Evolutionary conservation across 2,329 filamentous ascomycete genomes (phyloP), one percentile per base, ranked within the genome.

Genomic region (Ceratocystis alfenasii): DNA sequence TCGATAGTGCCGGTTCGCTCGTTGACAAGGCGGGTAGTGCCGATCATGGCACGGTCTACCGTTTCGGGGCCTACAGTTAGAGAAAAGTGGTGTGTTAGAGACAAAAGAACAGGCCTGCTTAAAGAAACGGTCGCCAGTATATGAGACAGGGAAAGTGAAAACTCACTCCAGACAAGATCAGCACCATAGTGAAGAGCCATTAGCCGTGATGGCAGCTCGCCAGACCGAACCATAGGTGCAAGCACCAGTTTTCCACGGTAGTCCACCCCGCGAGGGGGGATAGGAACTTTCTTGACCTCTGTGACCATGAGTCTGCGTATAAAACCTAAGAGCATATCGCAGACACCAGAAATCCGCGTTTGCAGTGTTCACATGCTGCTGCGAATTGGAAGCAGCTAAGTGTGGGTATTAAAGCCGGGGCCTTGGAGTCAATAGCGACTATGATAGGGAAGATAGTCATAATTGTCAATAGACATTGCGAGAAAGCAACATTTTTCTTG

Each of bases 171-270:
- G 70, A 99, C 94, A 17, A 99, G 81, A 76, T 99, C 94, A 64
- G 94, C 94, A 70, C 94, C 94, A 75, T 99, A 97, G 73, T 95
- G 89, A 68, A 99, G 83, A 41, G 94, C 90, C 55, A 95, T 78
- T 30, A 99, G 82, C 67, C 94, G 87, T 48, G 90, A 94, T 2
- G 94, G 93, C 68, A 96, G 79, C 79, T 99, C 94, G 73, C 94
- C 94, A n/a, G 90, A 95, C 70, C 94, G 88, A 67, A 96, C 93
- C 94, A 99, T 99, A 50, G 94, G 94, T 68, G 94, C 94, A 69
- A 99, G 87, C 57, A 97, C 94, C 70, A 97, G 78, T 76, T 95
- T 96, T 76, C 89, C 88, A 71, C 93, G 85, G 77, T 96, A 97
- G 78, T 96, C 91, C 72, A 96, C 91, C 63, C 93, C 93, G 75